Evolutionary conservation across 352 stramenopile genomes (phyloP).

Genomic region (Elongisporangium anandrum): DNA sequence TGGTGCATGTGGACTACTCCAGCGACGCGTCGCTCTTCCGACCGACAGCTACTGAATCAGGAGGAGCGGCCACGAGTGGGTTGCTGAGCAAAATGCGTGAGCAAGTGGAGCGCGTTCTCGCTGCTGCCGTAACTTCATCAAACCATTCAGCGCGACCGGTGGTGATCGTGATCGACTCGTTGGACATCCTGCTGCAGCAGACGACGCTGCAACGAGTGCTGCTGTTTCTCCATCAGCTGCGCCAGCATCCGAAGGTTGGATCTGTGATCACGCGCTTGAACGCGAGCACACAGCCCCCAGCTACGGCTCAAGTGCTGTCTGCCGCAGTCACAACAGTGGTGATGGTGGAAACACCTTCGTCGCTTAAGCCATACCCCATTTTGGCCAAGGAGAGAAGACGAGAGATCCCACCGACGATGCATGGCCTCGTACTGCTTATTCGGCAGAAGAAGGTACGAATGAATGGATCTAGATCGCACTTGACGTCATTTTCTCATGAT

Average conservation of each 20-base stretch:
- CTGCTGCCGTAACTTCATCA: constrained; percentile 6
- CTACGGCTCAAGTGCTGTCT: constrained; percentile 21
- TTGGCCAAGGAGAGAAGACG: constrained; percentile 54
- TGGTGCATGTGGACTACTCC: constrained; percentile 42
- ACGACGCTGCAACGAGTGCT: constrained; percentile 36
- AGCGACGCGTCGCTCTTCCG: constrained; percentile 20
- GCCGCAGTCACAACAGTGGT: constrained; percentile 41
- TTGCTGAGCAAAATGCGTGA: constrained; percentile 23
- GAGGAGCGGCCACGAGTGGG: not conserved
- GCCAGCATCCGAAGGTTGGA: constrained; percentile 21
- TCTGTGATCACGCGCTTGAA: constrained; percentile 50
- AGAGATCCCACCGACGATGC: constrained; percentile 50
- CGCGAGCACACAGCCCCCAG: constrained; percentile 16
- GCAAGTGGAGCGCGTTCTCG: constrained; percentile 20
- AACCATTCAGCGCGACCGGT: constrained; percentile 21
- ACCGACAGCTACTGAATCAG: not conserved
- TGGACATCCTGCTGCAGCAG: constrained; percentile 57
- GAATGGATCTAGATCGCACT: not conserved
- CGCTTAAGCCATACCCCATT: constrained; percentile 48
- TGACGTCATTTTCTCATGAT: constrained; percentile 5
- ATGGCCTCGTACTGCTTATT: constrained; percentile 53
- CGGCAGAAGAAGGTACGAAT: constrained; percentile 60
- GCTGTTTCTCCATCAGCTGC: constrained; percentile 35
- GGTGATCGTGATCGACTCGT: constrained; percentile 59
- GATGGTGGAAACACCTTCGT: constrained; percentile 51